phyloP scores from a whole-genome alignment of 306 rosid species.

The Biancaea sappan region DNA sequence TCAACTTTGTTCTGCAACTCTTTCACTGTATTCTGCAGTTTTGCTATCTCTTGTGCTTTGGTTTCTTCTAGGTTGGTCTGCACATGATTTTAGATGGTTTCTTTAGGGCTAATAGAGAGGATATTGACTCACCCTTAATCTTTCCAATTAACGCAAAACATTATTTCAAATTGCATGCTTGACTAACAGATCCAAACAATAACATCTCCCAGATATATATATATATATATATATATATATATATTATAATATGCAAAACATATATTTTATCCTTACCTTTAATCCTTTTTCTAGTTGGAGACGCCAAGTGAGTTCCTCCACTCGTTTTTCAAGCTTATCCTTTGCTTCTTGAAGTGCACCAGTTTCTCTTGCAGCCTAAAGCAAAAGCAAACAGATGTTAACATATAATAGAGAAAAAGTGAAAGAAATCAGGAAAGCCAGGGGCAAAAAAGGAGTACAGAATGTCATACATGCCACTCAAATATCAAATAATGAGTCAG shows the following conservation, averaged over 20 bases:
- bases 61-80: slow-evolving; percentile 89
- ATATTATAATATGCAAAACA: slow-evolving; percentile 32
- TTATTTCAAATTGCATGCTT: slow-evolving; percentile 16
- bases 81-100: slow-evolving; percentile 39
- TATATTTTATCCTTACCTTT: slow-evolving; percentile 73
- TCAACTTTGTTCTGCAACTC: slow-evolving; percentile 66
- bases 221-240: too few species aligned
- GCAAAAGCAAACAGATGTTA: slow-evolving; percentile 38
- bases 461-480: not conserved
- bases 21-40: slow-evolving; percentile 72
- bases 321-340: slow-evolving; percentile 79
- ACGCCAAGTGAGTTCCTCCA: slow-evolving; percentile 92
- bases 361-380: slow-evolving; percentile 85
- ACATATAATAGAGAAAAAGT: slow-evolving; percentile 16
- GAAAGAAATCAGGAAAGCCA: not conserved
- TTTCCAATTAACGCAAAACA: slow-evolving; percentile 15
- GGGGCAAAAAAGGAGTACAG: not conserved
- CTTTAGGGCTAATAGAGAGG: slow-evolving; percentile 27
- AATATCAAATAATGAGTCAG: slow-evolving; percentile 17
- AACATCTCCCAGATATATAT: slow-evolving; percentile 25
- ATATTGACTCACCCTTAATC: slow-evolving; percentile 14
- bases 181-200: slow-evolving; percentile 25
- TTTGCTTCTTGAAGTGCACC: slow-evolving; percentile 91
- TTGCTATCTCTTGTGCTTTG: slow-evolving; percentile 75
- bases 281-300: slow-evolving; percentile 84